Base-by-base conservation (phyloP, 306 rosid species). In the Vachellia collinsii region DNA sequence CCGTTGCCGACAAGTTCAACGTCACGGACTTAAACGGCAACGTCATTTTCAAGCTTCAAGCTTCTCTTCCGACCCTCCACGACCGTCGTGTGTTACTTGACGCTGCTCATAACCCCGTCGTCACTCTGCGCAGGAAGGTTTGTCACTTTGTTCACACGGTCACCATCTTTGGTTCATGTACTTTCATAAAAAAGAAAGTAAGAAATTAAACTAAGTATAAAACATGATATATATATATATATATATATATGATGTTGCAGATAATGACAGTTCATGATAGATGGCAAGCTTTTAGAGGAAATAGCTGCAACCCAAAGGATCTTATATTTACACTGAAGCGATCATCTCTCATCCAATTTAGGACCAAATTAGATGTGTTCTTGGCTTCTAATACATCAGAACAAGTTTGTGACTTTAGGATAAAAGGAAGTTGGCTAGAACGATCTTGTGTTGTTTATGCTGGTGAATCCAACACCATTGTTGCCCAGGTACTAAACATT, bases 21-120 rank as follows among this genome's bases (percentile, higher is more conserved):
- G 90, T 88, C 70, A 80, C 88, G 0, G 93, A 89, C 64, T 43
- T 80, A 0, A 86, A 88, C 46, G 88, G 86, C 38, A 88, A 80
- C 82, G 48, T 83, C 14, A 69, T 88, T 46, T 87, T 91, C 79
- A 87, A 87, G 75, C 77, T 91, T 0, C 85, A 82, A 11, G 88
- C 83, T 3, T 74, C 88, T 37, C 63, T 85, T 22, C 3, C 82
- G 5, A 61, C 43, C 38, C 37, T 79, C 13, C 89, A 54, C 47
- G 84, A 83, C 10, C 86, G 80, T 11, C 89, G 89, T 2, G 64
- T 85, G 7, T 41, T 91, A 14, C 19, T 83, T 6, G 97, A 91
- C 51, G 70, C 87, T 39, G 72, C 83, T 10, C 89, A 88, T 36
- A 20, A 81, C 16, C 88, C 92, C 67, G 34, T 88, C 62, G 50